Percentiles rank a stretch among this genome's conserved stretches.
Evolutionary conservation across 176 grass and related monocot genomes (phyloP).

Genomic region (Eragrostis curvula): DNA sequence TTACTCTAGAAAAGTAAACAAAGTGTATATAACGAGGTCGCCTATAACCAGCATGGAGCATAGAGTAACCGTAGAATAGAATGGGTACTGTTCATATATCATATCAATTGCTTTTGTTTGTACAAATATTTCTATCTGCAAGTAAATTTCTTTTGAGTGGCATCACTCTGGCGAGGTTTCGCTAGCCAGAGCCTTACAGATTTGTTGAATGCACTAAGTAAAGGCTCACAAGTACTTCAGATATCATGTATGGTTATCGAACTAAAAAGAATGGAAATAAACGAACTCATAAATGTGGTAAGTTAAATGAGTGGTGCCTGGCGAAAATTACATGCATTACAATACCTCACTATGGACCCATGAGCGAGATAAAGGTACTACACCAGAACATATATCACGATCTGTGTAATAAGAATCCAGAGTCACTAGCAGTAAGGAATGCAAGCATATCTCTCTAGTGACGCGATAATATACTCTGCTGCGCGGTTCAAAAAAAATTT

Average conservation of each 20-base stretch:
- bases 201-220: background rate
- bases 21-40: background rate
- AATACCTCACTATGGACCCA: background rate
- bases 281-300: background rate
- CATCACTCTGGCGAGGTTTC: background rate
- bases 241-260: background rate
- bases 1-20: background rate
- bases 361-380: background rate
- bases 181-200: background rate
- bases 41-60: background rate
- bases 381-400: background rate
- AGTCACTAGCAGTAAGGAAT: slow-evolving; percentile 4
- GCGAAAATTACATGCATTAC: background rate
- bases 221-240: background rate
- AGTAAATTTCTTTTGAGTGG: background rate
- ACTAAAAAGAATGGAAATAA: background rate
- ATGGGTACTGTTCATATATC: background rate
- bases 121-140: background rate
- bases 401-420: background rate
- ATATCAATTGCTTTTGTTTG: background rate
- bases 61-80: background rate
- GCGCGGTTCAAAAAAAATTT: background rate
- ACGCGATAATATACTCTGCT: background rate
- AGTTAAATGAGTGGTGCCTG: background rate
- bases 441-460: background rate